Base-by-base conservation (phyloP, 495 filamentous ascomycete species). In the Cudoniella acicularis region DNA sequence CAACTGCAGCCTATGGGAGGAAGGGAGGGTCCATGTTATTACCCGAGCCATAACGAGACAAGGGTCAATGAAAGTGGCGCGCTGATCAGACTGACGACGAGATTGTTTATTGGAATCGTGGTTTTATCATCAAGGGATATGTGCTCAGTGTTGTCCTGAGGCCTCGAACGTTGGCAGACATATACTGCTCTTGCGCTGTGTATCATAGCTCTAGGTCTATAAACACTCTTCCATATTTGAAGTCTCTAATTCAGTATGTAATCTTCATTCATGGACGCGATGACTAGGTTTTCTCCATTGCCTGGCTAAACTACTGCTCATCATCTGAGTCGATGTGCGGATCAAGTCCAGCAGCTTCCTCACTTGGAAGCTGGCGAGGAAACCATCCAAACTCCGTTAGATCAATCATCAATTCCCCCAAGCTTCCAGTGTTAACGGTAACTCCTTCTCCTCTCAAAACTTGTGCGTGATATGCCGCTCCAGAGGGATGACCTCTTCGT, bases 381-480 rank as follows among this genome's bases (percentile, higher is more conserved):
- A 94, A 95, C 90, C 89, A 93, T 17, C 90, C 90, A 72, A 79
- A 90, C 58, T 73, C 73, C 3, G 63, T 73, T 45, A 92, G 75
- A 70, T 90, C 81, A 16, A 95, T 78, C 67, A 79, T 81, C 24
- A 88, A 75, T 69, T 90, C 87, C 1, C 88, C 89, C 71, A 91
- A 72, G n/a, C 73, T 76, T 40, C 84, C 82, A 21, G 68, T 79
- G 42, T 72, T 79, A 10, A 92, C 89, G 9, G 71, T 77, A 22
- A 93, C 87, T 1, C 88, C 89, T 70, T 95, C 90, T 10, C 71
- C 72, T 13, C 79, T 65, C n/a, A 95, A 67, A 2, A 72, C 83
- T 6, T 79, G 75, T 1, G 89, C 90, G 66, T 94, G 90, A 56
- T 85, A 81, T 49, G 75, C 73, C 21, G 88, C 81, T 36, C 84